phyloP scores from a whole-genome alignment of 2,329 filamentous ascomycete genomes.

The Zalaria sp. region DNA sequence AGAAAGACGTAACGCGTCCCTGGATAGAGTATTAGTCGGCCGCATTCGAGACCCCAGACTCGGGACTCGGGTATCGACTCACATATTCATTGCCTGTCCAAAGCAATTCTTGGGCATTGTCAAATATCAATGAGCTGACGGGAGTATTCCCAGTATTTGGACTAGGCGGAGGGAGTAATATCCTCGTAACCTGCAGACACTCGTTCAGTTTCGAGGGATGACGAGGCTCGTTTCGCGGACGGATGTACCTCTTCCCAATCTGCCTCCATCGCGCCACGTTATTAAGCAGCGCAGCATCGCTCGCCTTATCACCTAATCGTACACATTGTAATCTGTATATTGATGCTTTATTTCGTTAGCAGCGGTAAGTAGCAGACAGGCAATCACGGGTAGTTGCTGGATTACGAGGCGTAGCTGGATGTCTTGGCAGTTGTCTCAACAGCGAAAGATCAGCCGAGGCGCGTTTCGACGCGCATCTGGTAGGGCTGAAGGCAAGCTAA shows the following conservation, averaged over 20 bases:
- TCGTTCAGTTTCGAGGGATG: conserved; percentile 1
- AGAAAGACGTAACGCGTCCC: conserved; percentile 83
- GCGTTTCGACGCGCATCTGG: too few relatives aligned
- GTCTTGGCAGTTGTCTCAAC: too few relatives aligned
- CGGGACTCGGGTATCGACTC: conserved; percentile 20
- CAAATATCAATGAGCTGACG: conserved; percentile 74
- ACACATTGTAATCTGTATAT: too few relatives aligned
- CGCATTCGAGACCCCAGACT: conserved; percentile 1
- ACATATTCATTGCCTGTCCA: conserved; percentile 91
- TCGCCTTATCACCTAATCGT: too few relatives aligned
- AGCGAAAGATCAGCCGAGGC: too few relatives aligned
- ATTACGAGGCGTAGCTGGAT: too few relatives aligned
- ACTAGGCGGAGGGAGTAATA: conserved; percentile 65
- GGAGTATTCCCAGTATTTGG: conserved; percentile 51
- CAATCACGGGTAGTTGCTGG: too few relatives aligned
- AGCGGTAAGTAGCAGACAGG: too few relatives aligned
- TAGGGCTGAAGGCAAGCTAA: too few relatives aligned
- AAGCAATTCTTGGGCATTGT: conserved; percentile 74
- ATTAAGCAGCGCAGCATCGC: not conserved
- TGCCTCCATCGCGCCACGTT: conserved; percentile 28
- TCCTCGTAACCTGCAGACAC: conserved; percentile 54
- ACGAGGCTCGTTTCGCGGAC: conserved; percentile 10
- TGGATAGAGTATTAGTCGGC: conserved; percentile 21
- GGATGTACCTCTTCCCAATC: conserved; percentile 35
- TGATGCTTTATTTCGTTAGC: too few relatives aligned